Conservation (phyloP, 2,329 filamentous ascomycete genomes). For the Aspergillus costaricaensis region DNA sequence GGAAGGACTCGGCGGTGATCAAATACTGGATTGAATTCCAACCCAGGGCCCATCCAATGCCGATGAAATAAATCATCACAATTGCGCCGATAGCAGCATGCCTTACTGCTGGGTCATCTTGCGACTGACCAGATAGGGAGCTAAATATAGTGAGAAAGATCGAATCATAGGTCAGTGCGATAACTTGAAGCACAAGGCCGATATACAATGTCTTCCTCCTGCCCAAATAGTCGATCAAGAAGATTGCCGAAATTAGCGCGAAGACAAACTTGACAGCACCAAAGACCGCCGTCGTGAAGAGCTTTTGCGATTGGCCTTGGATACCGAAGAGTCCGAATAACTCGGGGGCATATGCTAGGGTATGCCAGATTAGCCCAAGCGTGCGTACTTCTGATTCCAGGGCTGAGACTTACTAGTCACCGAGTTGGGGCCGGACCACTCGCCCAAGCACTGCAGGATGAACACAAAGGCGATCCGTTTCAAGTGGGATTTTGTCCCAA, state of each 20-base stretch:
- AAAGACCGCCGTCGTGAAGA: constrained; percentile 48
- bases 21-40: constrained; percentile 12
- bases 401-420: constrained; percentile 59
- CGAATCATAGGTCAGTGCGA: constrained; percentile 42
- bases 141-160: constrained; percentile 15
- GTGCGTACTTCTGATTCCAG: background rate
- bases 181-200: constrained; percentile 41
- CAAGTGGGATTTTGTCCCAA: background rate
- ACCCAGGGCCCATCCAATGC: constrained; percentile 5
- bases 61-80: constrained; percentile 8
- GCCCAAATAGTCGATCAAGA: constrained; percentile 49
- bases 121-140: constrained; percentile 1
- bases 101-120: background rate
- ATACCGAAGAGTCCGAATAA: constrained; percentile 72
- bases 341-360: constrained; percentile 62
- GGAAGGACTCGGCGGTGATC: constrained; percentile 5
- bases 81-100: constrained; percentile 37
- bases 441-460: constrained; percentile 67
- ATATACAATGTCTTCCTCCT: constrained; percentile 42
- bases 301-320: constrained; percentile 5
- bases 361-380: background rate
- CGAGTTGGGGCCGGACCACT: constrained; percentile 70
- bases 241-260: constrained; percentile 45
- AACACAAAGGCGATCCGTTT: background rate
- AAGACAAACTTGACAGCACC: constrained; percentile 47